Evolutionary conservation across 768 basidiomycete genomes (phyloP).

Genomic region (Phanerochaete sordida): DNA sequence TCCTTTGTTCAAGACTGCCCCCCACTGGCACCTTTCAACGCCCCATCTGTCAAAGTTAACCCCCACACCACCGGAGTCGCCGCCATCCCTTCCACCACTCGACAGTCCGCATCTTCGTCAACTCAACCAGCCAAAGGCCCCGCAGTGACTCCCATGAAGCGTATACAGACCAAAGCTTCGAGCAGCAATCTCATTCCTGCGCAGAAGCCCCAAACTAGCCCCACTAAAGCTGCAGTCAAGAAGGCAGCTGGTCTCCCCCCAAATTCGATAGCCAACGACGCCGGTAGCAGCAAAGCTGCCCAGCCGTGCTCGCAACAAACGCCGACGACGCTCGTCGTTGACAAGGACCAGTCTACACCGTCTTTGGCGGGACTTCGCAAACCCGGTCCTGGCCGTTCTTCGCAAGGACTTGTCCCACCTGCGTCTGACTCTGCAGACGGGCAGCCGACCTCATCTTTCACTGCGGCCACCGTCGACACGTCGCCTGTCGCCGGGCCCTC

Average conservation of each 20-base stretch:
- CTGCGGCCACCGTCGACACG: not conserved
- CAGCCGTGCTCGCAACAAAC: not conserved
- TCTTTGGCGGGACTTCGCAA: not conserved
- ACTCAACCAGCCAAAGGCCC: too few species aligned
- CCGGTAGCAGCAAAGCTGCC: too few species aligned
- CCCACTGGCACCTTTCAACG: not conserved
- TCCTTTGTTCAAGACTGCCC: not conserved
- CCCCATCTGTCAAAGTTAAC: not conserved
- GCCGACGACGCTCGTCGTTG: not conserved
- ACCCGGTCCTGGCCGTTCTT: not conserved
- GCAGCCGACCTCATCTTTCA: not conserved
- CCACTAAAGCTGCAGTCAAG: too few species aligned
- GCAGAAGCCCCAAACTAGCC: too few species aligned
- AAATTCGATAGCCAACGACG: too few species aligned
- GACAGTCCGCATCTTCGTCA: not conserved
- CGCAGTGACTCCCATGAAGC: too few species aligned
- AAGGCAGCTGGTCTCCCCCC: too few species aligned
- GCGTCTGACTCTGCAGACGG: not conserved
- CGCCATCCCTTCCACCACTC: not conserved
- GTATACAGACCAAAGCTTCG: too few species aligned
- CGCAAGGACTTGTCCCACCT: not conserved
- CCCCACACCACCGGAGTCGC: not conserved
- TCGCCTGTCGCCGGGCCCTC: not conserved
- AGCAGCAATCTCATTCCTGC: too few species aligned
- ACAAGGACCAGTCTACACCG: not conserved